phyloP scores from a whole-genome alignment of 2,329 filamentous ascomycete genomes.

The Alternaria sp. region DNA sequence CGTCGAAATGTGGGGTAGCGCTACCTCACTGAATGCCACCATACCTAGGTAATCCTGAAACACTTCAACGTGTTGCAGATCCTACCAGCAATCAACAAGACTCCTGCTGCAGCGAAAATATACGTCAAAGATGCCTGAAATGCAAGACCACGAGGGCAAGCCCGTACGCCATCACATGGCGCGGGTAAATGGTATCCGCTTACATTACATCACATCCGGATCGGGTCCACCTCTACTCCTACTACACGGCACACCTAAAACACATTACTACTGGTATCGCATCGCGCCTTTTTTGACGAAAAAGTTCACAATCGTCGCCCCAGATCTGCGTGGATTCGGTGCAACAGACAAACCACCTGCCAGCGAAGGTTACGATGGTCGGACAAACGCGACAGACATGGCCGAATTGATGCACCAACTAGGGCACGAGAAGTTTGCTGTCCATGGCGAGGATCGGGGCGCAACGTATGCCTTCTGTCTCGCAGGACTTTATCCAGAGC shows the following conservation, averaged over 20 bases:
- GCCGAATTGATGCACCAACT: constrained; percentile 42
- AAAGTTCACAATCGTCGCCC: constrained; percentile 50
- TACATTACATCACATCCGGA: constrained; percentile 34
- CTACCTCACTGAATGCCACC: background rate
- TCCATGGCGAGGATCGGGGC: constrained; percentile 65
- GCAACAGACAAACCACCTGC: constrained; percentile 53
- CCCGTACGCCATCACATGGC: constrained; percentile 28
- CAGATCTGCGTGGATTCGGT: constrained; percentile 51
- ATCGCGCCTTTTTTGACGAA: constrained; percentile 46
- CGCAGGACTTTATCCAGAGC: constrained; percentile 25
- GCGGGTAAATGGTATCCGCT: constrained; percentile 31
- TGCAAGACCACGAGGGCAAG: constrained; percentile 27
- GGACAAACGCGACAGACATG: constrained; percentile 49
- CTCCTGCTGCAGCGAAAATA: fast-evolving
- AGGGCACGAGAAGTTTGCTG: constrained; percentile 78
- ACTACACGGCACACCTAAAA: constrained; percentile 35
- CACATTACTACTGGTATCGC: constrained; percentile 49
- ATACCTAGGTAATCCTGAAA: background rate
- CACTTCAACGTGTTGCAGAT: background rate
- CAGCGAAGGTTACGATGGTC: constrained; percentile 49
- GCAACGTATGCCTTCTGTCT: constrained; percentile 32
- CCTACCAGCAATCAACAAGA: background rate
- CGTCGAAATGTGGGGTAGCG: background rate
- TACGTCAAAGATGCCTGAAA: constrained; percentile 26
- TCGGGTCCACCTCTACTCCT: constrained; percentile 30